Evolutionary conservation across 305 asterid genomes (phyloP), one percentile per base, ranked within the genome.

Genomic region (Ajuga reptans): DNA sequence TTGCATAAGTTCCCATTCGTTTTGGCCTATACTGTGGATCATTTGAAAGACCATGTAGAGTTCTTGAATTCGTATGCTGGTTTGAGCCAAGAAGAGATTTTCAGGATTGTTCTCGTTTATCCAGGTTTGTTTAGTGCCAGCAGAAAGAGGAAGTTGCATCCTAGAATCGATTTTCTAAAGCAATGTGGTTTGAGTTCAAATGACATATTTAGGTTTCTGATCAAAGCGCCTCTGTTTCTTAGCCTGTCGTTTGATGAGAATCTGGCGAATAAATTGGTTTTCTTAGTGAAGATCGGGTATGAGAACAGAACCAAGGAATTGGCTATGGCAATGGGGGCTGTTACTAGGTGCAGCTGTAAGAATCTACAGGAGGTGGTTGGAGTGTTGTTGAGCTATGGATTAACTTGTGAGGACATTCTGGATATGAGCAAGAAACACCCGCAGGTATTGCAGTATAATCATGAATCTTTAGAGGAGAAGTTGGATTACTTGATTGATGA

Each of bases 351-450:
- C 75, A 89, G 98, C 85, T 80, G 89, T 67, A 92, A 84, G 86
- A 92, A 92, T 79, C 24, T 92, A 70, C 98, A 92, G 72, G 87
- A 84, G 74, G 88, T 80, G 54, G 63, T 89, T 58, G 87, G 95
- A 2, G 85, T 86, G 17, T 87, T 79, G 74, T 73, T 92, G 82
- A 79, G 78, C 55, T 88, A 89, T 4, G 96, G 98, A 6, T 77
- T 92, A 82, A 83, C 81, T 49, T 81, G 90, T 47, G 87, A 84
- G 73, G 90, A 89, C 43, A 85, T 92, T 46, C 49, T 86, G 75
- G 98, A 90, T 74, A 92, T 89, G 98, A 88, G 95, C 83, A 83
- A 78, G 82, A 89, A 86, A 71, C 98, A 92, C 55, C 95, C 92
- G 0, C 98, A 89, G 77, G 89, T 89, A 3, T 79, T 92, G 77